Base-by-base conservation (phyloP, 768 basidiomycete genomes). In the Amanita molliuscula region DNA sequence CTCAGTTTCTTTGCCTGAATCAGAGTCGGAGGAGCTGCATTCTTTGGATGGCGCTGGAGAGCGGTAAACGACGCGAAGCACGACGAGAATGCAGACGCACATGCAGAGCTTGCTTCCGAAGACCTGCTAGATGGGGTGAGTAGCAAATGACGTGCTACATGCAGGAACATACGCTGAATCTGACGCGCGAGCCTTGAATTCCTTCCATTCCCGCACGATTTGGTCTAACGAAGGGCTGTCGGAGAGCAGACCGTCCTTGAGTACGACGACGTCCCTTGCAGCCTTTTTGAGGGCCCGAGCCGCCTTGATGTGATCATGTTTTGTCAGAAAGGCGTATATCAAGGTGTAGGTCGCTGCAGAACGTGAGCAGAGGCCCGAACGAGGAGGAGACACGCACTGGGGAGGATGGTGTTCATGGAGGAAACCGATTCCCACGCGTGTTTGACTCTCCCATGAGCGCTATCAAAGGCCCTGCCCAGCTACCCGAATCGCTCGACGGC, bases 381-480 rank as follows among this genome's bases (percentile, higher is more conserved):
- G 34, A 7, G 26, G 25, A 13, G 10, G n/a, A 25, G 34, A 35
- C 8, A 28, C 46, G 9, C 10, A 28, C 82, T 68, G 31, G 76
- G 79, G 29, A 79, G 34, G 35, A 26, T 5, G 13, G 16, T 35
- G 11, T 81, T 78, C 77, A 78, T 75, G 36, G 52, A 15, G 18
- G 16, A 40, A 34, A 25, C n/a, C n/a, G n/a, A n/a, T n/a, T n/a
- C n/a, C n/a, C n/a, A n/a, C n/a, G n/a, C n/a, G n/a, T n/a, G n/a
- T n/a, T n/a, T n/a, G n/a, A n/a, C n/a, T n/a, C n/a, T n/a, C n/a
- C n/a, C n/a, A n/a, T n/a, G n/a, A 67, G 62, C 61, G 72, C 82
- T 57, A 82, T 95, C 77, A 95, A 95, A 71, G 88, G 89, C 35
- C 76, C 82, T 45, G 69, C 76, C 13, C 72, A 77, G 42, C 75